Base-by-base conservation (phyloP, 2,329 filamentous ascomycete species). In the Endoconidiophora polonica region DNA sequence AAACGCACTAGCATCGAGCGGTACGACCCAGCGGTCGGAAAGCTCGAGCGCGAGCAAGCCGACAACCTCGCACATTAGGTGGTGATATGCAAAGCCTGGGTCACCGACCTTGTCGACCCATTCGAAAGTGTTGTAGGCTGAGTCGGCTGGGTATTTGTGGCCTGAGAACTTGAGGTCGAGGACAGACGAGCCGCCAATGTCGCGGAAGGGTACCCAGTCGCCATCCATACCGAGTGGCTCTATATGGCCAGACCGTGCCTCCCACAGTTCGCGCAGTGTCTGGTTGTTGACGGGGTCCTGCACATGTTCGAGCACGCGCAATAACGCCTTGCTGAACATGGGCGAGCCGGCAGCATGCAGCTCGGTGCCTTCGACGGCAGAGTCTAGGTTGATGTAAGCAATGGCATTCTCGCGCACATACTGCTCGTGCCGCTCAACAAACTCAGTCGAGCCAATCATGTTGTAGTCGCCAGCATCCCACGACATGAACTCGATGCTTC, bases 391-490 rank as follows among this genome's bases (percentile, higher is more conserved):
- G 56, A 98, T 71, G 59, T 98, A 98, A 7, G 84, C 88, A 55
- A 86, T 78, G 0, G 77, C 90, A 57, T 91, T 74, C 16, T 74
- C 68, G 40, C 85, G 81, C 5, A 98, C 71, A 2, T 68, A 63
- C 0, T 88, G 79, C 24, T 86, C 70, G 57, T 90, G 81, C 44
- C 83, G 81, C 66, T 98, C 91, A 43, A 98, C 91, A 59, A 83
- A 90, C 63, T 98, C 91, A 1, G 91, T 96, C 9, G 86, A 94
- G 6, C 91, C 91, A 52, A 94, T 84, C 43, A 91, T 68, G 63
- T 95, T 95, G 68, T 94, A 96, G 63, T 90, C 86, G 57, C 82
- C 82, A 3, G 77, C 91, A 62, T 98, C 91, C 91, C 91, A 98
- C 33, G 86, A 94, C 60, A 88, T 87, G 63, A 98, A 96, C 62